Evolutionary conservation across 345 rosid genomes (phyloP), one percentile per base, ranked within the genome.

Genomic region (Hevea brasiliensis): DNA sequence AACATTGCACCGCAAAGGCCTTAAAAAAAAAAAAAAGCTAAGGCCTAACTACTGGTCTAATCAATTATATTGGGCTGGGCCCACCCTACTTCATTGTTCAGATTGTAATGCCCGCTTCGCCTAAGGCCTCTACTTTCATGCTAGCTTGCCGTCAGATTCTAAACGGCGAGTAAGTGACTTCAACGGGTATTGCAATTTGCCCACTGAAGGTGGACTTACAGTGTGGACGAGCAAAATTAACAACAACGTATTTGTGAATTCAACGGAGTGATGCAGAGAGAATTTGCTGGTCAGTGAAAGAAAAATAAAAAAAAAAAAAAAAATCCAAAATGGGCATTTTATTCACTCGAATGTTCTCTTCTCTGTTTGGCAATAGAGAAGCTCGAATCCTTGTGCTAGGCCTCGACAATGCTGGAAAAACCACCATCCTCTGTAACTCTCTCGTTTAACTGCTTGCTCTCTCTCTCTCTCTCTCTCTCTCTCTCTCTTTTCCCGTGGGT

Each of bases 401-500:
- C 70, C 96, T 92, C 73, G 97, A 92, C 88, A 92, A 88, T 87
- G 96, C 96, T 27, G 97, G 96, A 26, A 92, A 92, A 81, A 92
- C 96, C 62, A 92, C 97, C 5, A 92, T 90, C 79, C 90, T 90
- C 53, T 92, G 97, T 87, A 84, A 65, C 72, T 50, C 72, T 27
- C 67, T 77, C 35, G 0, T 20, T 50, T 6, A 14, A 5, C 13
- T 3, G 13, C 18, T n/a, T 4, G 14, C n/a, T 41, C 54, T 21
- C 17, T 45, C 14, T 42, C 41, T 48, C 17, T 0, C 35, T 65
- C 68, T 71, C 55, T 32, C 60, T 76, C 44, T 7, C 20, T 7
- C 51, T 48, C 68, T 51, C 60, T 55, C n/a, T 13, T 48, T 61
- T 74, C 56, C 29, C 6, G 1, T 50, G 47, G 47, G 14, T 0